Base-by-base conservation (phyloP, 768 basidiomycete genomes). In the Arthromyces matolae region DNA sequence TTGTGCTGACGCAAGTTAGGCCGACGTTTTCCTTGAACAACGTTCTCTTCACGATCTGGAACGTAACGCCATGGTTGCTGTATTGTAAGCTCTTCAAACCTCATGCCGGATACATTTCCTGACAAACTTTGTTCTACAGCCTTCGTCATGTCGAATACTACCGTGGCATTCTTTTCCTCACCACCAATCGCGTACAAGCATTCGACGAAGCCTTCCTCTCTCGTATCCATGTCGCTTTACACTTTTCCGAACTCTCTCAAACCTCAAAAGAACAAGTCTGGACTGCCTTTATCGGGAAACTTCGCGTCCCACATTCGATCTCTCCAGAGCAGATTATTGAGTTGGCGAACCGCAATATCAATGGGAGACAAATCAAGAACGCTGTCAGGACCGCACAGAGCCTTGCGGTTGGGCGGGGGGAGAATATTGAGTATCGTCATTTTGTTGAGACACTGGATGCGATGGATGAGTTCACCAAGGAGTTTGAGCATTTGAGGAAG, bases 1-100 rank as follows among this genome's bases (percentile, higher is more conserved):
- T n/a, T 18, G 33, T 33, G n/a, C 34, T 51, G 32, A 66, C 41
- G 13, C 24, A 16, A 18, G 47, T 33, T 16, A 72, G 66, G 81
- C 83, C 4, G 83, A 87, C 62, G 83, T 87, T 4, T 87, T 85
- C 75, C 71, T 87, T 24, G 84, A 86, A 56, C 78, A 80, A 59
- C 77, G 84, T 5, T 80, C 80, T 3, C 65, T 84, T 31, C 79
- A 83, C 46, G 78, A 84, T 56, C 59, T 85, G 10, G 73, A 81
- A 56, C 72, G 84, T 9, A 87, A 86, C 54, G 83, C 83, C 1
- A 83, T 86, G 76, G 83, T 87, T 5, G 82, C 83, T 3, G 83
- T 84, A 10, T 85, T 82, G 75, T 77, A 58, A 52, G 70, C 59
- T 37, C 28, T 20, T 12, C 41, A 8, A 25, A 9, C 13, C 24